A percentile compares a stretch with the other conserved stretches of the same genome.
Evolutionary conservation across 2,329 filamentous ascomycete species (phyloP).

Genomic region (Cladosporium sp.): DNA sequence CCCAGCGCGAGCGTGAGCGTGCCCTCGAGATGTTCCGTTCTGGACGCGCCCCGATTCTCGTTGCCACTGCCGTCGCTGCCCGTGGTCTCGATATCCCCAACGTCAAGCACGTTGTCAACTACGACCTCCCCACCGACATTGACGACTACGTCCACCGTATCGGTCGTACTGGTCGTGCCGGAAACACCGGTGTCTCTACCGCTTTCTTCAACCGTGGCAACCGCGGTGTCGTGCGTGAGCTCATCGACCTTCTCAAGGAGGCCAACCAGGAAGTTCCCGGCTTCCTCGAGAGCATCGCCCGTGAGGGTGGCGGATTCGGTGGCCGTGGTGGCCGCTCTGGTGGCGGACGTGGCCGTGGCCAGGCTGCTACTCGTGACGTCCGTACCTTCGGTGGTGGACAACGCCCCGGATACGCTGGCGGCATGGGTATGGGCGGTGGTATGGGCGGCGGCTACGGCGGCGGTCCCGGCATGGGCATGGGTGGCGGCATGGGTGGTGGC

Average conservation of each 20-base stretch:
- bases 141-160: conserved; percentile 99
- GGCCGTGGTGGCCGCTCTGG: conserved; percentile 65
- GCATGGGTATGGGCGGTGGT: conserved; percentile 45
- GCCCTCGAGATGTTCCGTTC: conserved; percentile 97
- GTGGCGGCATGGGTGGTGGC: conserved; percentile 46
- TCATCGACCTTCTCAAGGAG: conserved; percentile 97
- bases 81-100: conserved; percentile 89
- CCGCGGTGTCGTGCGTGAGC: conserved; percentile 92
- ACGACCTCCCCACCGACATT: conserved; percentile 97
- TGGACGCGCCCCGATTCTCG: conserved; percentile 90
- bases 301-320: conserved; percentile 81
- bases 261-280: conserved; percentile 93
- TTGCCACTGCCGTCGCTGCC: conserved; percentile 94
- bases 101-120: conserved; percentile 97
- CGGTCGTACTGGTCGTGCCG: conserved; percentile 98
- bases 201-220: conserved; percentile 99
- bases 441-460: conserved; percentile 41
- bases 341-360: conserved; percentile 72
- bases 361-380: conserved; percentile 77
- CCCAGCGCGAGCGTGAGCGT: conserved; percentile 97
- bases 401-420: conserved; percentile 63
- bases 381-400: conserved; percentile 56
- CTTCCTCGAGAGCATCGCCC: conserved; percentile 96
- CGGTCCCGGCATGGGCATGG: conserved; percentile 37
- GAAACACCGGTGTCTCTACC: conserved; percentile 97